Evolutionary conservation across 805 yeast genomes (phyloP), one percentile per base, ranked within the genome.

Genomic region (Pichia nanzhaoensis): DNA sequence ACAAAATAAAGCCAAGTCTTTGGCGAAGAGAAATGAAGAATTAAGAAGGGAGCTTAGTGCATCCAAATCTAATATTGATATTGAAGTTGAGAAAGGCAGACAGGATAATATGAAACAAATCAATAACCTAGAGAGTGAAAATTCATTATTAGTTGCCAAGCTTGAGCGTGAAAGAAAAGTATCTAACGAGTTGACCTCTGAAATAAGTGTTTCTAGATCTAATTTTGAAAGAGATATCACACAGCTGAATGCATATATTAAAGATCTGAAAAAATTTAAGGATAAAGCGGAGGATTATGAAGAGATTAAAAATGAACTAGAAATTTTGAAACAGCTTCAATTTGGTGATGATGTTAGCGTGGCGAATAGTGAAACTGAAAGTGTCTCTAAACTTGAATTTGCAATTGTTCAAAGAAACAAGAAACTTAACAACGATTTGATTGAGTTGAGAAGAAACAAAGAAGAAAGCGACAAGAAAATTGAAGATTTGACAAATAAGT

Each of bases 1-100:
- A 37, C 84, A 85, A 54, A 66, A 77, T 43, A 73, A 93, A 46
- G 74, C 80, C 1, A 59, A 77, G 41, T 88, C 83, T 55, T 72
- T 89, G 44, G 95, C 88, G 59, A 75, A 75, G 50, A 71, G 95
- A 48, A 90, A 88, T 56, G 85, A 84, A 56, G 81, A 82, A 41
- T 68, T 89, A 44, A 75, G 87, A 47, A 70, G 78, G 16, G 84
- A 84, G 45, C 61, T 89, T 42, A 75, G 83, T 35, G 63, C 69
- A 37, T 70, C 78, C 2, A 75, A 75, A 33, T 71, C 74, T 44
- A 70, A 61, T 14, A 65, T 63, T 3, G 70, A 61, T 9, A 64
- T 63, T 4, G 77, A 63, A 51, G 68, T 56, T 57, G 74, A 66
- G 52, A 72, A 59, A 52, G 51, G 74, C 21, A 66, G 66, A 43